Percentiles rank a stretch among this genome's conserved stretches.
Evolutionary conservation across 108 stramenopile species (phyloP).

Genomic region (Cyclotella cryptica): DNA sequence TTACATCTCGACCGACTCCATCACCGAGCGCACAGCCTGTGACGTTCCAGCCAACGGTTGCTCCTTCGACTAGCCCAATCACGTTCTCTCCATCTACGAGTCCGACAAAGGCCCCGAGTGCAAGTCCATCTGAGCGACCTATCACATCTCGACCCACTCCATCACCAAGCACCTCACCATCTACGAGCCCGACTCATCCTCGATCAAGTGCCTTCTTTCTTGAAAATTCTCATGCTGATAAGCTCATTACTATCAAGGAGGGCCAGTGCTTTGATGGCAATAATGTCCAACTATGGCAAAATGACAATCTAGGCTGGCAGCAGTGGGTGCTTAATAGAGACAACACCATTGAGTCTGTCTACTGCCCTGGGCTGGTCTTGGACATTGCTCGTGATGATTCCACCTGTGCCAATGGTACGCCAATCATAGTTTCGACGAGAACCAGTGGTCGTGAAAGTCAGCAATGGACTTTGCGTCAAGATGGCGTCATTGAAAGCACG

Average conservation of each 20-base stretch:
- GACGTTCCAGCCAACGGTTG: too few relatives aligned
- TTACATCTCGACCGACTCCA: too few relatives aligned
- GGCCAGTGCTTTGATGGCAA: neutral
- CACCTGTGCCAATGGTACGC: neutral
- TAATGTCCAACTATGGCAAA: neutral
- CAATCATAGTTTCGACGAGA: neutral
- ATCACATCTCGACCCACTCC: too few relatives aligned
- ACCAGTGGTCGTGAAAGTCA: neutral
- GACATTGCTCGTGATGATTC: conserved; percentile 5
- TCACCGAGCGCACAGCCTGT: too few relatives aligned
- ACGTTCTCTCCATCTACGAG: too few relatives aligned
- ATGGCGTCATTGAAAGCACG: conserved; percentile 1
- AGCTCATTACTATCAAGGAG: conserved; percentile 4
- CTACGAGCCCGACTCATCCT: too few relatives aligned
- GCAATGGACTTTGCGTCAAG: neutral
- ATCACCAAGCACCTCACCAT: too few relatives aligned
- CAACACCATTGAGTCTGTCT: conserved; percentile 9
- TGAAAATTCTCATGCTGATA: neutral
- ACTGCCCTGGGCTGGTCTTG: conserved; percentile 10
- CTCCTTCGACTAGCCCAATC: too few relatives aligned
- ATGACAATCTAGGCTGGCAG: neutral
- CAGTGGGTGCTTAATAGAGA: neutral
- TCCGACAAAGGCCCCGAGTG: too few relatives aligned
- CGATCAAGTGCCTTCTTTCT: neutral
- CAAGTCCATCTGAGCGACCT: too few relatives aligned